phyloP scores from a whole-genome alignment of 1,284 basidiomycete genomes.

The Amylostereum areolatum region DNA sequence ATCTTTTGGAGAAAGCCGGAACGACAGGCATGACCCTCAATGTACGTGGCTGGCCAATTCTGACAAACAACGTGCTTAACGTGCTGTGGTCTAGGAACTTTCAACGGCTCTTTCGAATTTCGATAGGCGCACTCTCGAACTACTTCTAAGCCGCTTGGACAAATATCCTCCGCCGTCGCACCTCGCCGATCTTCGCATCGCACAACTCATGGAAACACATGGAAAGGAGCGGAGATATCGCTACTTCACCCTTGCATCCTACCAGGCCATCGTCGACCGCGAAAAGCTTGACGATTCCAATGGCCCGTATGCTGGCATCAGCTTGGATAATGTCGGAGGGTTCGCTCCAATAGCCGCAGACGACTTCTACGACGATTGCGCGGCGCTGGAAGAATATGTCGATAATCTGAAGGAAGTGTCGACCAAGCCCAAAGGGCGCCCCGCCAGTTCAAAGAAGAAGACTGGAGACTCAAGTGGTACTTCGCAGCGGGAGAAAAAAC shows the following conservation, averaged over 20 bases:
- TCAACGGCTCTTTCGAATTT: conserved; percentile 58
- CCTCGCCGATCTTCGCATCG: conserved; percentile 62
- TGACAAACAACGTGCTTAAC: neutral
- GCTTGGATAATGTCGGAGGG: conserved; percentile 45
- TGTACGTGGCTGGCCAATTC: conserved; percentile 32
- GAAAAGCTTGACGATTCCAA: conserved; percentile 52
- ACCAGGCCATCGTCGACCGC: conserved; percentile 44
- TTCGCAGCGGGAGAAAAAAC: conserved; percentile 17
- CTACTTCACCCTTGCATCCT: conserved; percentile 66
- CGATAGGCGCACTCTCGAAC: conserved; percentile 73
- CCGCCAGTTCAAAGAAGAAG: neutral
- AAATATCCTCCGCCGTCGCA: conserved; percentile 59
- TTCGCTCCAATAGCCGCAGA: conserved; percentile 38
- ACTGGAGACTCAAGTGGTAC: neutral
- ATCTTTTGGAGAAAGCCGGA: conserved; percentile 61
- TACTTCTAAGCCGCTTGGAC: conserved; percentile 64
- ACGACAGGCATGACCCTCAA: conserved; percentile 63
- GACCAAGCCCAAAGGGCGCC: conserved; percentile 7
- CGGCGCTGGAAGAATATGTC: conserved; percentile 37
- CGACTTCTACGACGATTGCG: conserved; percentile 48
- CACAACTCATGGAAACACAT: conserved; percentile 64
- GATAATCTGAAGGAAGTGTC: conserved; percentile 36
- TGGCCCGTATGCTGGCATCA: conserved; percentile 35
- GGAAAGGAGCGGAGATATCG: conserved; percentile 78
- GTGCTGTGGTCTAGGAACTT: conserved; percentile 47